Evolutionary conservation across 2,329 filamentous ascomycete genomes (phyloP).

Genomic region (Colletotrichum eleusines): DNA sequence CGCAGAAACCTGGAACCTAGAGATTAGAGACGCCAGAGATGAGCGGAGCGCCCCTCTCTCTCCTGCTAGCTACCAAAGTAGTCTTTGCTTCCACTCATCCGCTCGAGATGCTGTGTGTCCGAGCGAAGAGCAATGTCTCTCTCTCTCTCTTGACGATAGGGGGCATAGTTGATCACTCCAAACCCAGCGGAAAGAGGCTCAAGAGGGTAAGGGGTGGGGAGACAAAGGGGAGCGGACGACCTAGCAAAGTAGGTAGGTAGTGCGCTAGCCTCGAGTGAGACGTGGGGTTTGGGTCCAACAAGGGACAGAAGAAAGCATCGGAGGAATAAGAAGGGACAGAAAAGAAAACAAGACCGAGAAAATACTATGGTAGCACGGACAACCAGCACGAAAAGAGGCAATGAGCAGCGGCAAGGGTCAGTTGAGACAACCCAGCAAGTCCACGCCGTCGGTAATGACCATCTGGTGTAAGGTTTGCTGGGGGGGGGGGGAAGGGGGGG

Average conservation of each 20-base stretch:
- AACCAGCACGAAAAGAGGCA: slow-evolving; percentile 28
- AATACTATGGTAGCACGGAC: slow-evolving; percentile 1
- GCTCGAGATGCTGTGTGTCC: slow-evolving; percentile 16
- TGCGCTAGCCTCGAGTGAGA: neutral
- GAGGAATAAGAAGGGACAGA: slow-evolving; percentile 30
- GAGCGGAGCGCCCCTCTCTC: slow-evolving; percentile 24
- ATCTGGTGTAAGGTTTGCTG: neutral
- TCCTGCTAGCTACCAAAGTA: neutral
- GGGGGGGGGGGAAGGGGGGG: neutral
- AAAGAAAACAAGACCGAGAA: slow-evolving; percentile 10
- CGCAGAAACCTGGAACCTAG: neutral
- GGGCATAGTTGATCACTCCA: slow-evolving; percentile 3
- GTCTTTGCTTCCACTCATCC: neutral
- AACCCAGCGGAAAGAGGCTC: neutral
- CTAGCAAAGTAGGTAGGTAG: neutral
- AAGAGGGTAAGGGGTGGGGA: neutral
- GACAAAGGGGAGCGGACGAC: slow-evolving; percentile 21
- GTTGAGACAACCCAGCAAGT: slow-evolving; percentile 40
- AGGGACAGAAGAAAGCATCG: slow-evolving; percentile 28
- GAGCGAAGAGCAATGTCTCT: slow-evolving; percentile 26
- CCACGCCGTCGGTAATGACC: slow-evolving; percentile 36
- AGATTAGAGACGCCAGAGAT: slow-evolving; percentile 9
- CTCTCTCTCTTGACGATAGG: slow-evolving; percentile 17
- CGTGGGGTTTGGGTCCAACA: slow-evolving; percentile 20
- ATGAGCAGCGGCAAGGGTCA: slow-evolving; percentile 29